These are phyloP conservation scores for Geranomyces variabilis DNA, from an alignment of 192 early-diverging fungal species.

Conservation along the genomic window DNA sequence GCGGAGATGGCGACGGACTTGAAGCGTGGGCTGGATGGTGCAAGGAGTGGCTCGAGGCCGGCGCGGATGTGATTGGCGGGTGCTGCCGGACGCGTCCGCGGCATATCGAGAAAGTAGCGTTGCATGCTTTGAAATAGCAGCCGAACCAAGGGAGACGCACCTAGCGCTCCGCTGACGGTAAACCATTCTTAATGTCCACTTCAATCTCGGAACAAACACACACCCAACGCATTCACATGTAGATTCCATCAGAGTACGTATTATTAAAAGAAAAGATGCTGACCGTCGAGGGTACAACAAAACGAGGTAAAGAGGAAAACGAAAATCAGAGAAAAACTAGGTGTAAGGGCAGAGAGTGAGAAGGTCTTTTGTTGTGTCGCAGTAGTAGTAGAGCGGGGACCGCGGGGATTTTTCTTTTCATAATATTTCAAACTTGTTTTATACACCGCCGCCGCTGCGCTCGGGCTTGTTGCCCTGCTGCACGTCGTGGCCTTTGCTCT, in stretches of 20 bases:
- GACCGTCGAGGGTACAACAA: background rate
- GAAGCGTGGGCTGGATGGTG: background rate
- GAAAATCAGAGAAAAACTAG: background rate
- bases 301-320: background rate
- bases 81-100: conserved; percentile 1
- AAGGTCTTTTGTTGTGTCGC: no score
- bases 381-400: no score
- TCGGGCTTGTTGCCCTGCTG: conserved; percentile 40
- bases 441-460: conserved; percentile 54
- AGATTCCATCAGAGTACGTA: background rate
- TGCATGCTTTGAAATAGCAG: background rate
- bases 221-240: no score
- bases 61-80: conserved; percentile 8
- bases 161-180: no score
- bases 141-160: no score
- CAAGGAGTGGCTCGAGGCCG: background rate
- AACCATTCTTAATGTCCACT: no score
- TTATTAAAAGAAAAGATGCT: background rate
- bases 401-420: no score
- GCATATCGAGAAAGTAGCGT: background rate
- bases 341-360: background rate
- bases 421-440: no score
- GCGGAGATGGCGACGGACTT: background rate
- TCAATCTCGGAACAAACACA: no score
- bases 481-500: conserved; percentile 32